phyloP scores from a whole-genome alignment of 2,329 filamentous ascomycete genomes.

The Phialemonium atrogriseum region DNA sequence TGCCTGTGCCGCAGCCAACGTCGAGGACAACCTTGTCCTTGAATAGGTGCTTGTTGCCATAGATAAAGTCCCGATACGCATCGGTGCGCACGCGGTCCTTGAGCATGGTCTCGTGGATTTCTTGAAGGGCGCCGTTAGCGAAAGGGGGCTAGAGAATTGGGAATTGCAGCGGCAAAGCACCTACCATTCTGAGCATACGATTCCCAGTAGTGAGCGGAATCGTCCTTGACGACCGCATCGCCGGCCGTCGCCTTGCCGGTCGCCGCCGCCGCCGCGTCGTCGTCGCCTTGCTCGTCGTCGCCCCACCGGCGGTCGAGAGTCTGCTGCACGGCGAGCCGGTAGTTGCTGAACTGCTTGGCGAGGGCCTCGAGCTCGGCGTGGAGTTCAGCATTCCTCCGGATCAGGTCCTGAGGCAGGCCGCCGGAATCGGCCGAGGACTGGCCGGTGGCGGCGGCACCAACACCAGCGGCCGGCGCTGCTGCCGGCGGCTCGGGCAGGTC shows the following conservation, averaged over 20 bases:
- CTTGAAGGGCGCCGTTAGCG: constrained; percentile 30
- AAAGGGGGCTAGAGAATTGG: background rate
- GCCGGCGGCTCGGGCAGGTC: constrained; percentile 53
- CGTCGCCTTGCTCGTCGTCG: constrained; percentile 33
- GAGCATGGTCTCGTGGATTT: constrained; percentile 93
- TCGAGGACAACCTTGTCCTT: constrained; percentile 81
- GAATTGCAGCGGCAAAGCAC: constrained; percentile 10
- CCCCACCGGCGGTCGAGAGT: constrained; percentile 60
- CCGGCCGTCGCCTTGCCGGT: constrained; percentile 14
- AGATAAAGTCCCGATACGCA: constrained; percentile 91
- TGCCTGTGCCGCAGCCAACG: constrained; percentile 81
- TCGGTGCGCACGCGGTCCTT: constrained; percentile 85
- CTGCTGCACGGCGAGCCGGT: constrained; percentile 56
- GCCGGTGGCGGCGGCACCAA: constrained; percentile 14
- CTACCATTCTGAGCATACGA: constrained; percentile 53
- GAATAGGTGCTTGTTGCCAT: constrained; percentile 82
- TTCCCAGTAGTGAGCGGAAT: constrained; percentile 48
- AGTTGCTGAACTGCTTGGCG: constrained; percentile 54
- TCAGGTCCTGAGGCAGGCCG: constrained; percentile 25
- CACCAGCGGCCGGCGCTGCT: constrained; percentile 11
- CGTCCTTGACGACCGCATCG: constrained; percentile 21
- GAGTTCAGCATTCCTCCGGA: constrained; percentile 45
- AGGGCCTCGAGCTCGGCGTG: constrained; percentile 53
- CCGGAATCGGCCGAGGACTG: constrained; percentile 8
- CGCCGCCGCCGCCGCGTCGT: constrained; percentile 15